Conservation (phyloP, 805 yeast genomes). For the Saccharomycopsis sp. region DNA sequence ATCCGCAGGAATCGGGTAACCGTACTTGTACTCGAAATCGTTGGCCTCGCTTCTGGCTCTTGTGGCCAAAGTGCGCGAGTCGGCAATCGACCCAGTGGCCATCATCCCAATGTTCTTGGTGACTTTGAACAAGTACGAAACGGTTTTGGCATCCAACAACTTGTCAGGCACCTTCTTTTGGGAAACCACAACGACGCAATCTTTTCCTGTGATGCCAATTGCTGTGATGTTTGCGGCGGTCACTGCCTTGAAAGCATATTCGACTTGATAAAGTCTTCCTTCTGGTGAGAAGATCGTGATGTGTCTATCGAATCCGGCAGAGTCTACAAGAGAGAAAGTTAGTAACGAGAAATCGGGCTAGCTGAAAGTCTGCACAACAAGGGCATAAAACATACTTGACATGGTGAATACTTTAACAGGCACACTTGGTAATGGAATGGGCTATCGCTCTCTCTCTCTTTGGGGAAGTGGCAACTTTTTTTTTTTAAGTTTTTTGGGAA, state of each 20-base stretch:
- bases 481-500: too few relatives aligned
- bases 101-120: slow-evolving; percentile 80
- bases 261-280: slow-evolving; percentile 95
- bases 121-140: slow-evolving; percentile 76
- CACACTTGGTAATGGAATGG: not conserved
- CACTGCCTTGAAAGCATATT: slow-evolving; percentile 95
- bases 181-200: slow-evolving; percentile 77
- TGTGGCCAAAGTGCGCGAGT: slow-evolving; percentile 81
- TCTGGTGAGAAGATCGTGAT: slow-evolving; percentile 98
- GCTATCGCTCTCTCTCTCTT: too few relatives aligned
- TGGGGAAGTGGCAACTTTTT: too few relatives aligned
- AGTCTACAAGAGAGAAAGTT: slow-evolving; percentile 34
- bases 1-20: slow-evolving; percentile 95
- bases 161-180: slow-evolving; percentile 97
- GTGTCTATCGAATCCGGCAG: slow-evolving; percentile 98
- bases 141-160: slow-evolving; percentile 78
- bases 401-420: not conserved
- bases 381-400: not conserved
- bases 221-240: slow-evolving; percentile 88
- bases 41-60: slow-evolving; percentile 95
- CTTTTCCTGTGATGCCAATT: slow-evolving; percentile 78
- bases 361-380: not conserved
- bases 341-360: not conserved
- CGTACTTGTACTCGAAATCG: slow-evolving; percentile 88
- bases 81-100: slow-evolving; percentile 93